phyloP scores from a whole-genome alignment of 768 basidiomycete species.

The Strobilomyces confusus region DNA sequence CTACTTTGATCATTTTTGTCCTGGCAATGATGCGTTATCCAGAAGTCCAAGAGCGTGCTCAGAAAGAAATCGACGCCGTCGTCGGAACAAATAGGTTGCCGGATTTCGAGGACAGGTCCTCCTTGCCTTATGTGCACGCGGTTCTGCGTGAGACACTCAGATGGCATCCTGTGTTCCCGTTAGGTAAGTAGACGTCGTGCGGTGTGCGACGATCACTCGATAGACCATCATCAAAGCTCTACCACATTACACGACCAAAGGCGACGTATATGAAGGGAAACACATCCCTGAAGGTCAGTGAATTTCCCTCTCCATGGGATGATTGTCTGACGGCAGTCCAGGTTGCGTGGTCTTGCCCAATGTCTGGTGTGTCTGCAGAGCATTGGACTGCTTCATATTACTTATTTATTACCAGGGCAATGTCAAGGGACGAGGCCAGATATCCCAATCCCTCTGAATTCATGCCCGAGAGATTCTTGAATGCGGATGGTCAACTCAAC shows the following conservation, averaged over 20 bases:
- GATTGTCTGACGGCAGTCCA: constrained; percentile 16
- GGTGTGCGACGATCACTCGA: background rate
- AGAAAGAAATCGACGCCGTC: constrained; percentile 32
- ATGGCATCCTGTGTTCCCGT: constrained; percentile 32
- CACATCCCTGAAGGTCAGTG: constrained; percentile 28
- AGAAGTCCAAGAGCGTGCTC: constrained; percentile 32
- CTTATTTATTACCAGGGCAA: constrained; percentile 21
- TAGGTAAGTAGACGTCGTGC: constrained; percentile 16
- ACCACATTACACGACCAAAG: constrained; percentile 25
- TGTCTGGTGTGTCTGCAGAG: constrained; percentile 21
- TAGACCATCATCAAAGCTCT: constrained; percentile 16
- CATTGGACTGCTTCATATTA: background rate
- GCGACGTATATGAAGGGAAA: constrained; percentile 25
- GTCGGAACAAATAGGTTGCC: constrained; percentile 29
- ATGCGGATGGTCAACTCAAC: constrained; percentile 23
- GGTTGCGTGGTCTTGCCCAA: constrained; percentile 30
- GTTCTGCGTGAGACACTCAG: constrained; percentile 34
- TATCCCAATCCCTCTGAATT: constrained; percentile 28
- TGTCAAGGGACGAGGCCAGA: constrained; percentile 25
- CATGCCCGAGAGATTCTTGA: constrained; percentile 27
- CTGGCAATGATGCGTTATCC: constrained; percentile 35
- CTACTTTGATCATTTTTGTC: constrained; percentile 30
- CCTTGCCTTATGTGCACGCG: constrained; percentile 31
- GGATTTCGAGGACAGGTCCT: constrained; percentile 23
- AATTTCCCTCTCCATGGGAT: background rate